Evolutionary conservation across 2,329 filamentous ascomycete species (phyloP).

Genomic region (Paramyrothecium sp.): DNA sequence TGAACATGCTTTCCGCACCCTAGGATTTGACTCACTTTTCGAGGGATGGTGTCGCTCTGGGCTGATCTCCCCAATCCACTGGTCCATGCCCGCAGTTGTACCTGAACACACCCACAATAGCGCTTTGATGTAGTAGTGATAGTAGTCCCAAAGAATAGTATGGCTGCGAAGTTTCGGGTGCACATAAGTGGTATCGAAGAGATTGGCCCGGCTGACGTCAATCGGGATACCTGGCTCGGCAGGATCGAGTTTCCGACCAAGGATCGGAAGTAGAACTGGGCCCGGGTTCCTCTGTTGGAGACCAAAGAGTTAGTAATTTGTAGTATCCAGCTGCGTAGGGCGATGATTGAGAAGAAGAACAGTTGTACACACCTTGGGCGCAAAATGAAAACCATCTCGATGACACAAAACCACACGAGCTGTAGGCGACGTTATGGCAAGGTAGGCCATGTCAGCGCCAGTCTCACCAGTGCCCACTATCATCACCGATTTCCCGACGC

Average conservation of each 20-base stretch:
- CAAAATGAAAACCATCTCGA: constrained; percentile 38
- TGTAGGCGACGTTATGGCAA: constrained; percentile 39
- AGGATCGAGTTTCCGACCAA: constrained; percentile 10
- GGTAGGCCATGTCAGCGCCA: constrained; percentile 37
- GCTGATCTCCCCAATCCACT: constrained; percentile 38
- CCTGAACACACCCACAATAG: constrained; percentile 30
- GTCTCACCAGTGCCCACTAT: constrained; percentile 43
- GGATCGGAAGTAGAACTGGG: constrained; percentile 13
- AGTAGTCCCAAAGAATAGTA: constrained; percentile 37
- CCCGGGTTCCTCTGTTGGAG: constrained; percentile 11
- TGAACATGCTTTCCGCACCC: too few species aligned
- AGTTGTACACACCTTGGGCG: constrained; percentile 31
- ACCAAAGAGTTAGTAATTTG: not conserved
- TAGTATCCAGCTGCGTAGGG: not conserved
- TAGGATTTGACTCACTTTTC: constrained; percentile 11
- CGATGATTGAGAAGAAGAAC: not conserved
- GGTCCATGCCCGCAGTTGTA: constrained; percentile 36
- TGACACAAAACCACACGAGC: constrained; percentile 39
- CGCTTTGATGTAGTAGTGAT: constrained; percentile 36
- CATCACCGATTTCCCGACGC: constrained; percentile 34
- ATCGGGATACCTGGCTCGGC: constrained; percentile 33
- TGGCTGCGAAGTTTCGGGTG: constrained; percentile 37
- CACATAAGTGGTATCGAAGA: constrained; percentile 46
- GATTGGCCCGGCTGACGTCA: constrained; percentile 37
- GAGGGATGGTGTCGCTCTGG: constrained; percentile 25